Base-by-base conservation (phyloP, 2,329 filamentous ascomycete species). In the Periglandula ipomoeae region DNA sequence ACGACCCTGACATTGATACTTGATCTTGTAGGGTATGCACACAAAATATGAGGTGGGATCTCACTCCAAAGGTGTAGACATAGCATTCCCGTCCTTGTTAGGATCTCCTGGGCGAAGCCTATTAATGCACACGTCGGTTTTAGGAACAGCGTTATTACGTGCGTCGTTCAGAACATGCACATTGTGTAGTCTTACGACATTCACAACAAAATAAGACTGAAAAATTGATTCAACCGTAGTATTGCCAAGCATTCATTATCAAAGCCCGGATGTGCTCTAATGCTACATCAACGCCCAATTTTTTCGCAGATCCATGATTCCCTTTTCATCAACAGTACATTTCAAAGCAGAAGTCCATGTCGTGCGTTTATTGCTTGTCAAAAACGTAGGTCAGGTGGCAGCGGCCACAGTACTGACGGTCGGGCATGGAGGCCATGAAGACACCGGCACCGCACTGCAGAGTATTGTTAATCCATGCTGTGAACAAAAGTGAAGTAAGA, bases 351-450 rank as follows among this genome's bases (percentile, higher is more conserved):
- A 58, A 47, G 26, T 51, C 53, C 55, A 49, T 48, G 54, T 62
- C 50, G 54, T 62, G 59, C 59, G 56, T 54, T 74, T 76, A 78
- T 64, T 75, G 74, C 76, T 84, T 82, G 72, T 84, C 81, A 67
- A 84, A 84, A 69, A 84, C 81, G 73, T 85, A 85, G 72, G 81
- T 84, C 56, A 84, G 72, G 71, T 84, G 81, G 79, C 81, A 85
- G 58, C 79, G 79, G 62, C 81, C 81, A 62, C 89, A 95, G 85
- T 96, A 95, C 78, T 98, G 94, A 72, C 93, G 89, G 79, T 98
- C 95, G 77, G 95, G 86, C 90, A 97, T 97, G 71, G 93, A 89
- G 71, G 93, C 93, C 93, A 98, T 98, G 87, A 98, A 98, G 79
- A 98, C 85, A 90, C 93, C 93, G 66, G 94, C 93, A 82, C 93